Base-by-base conservation (phyloP, 345 rosid genomes). In the Populus davidiana region DNA sequence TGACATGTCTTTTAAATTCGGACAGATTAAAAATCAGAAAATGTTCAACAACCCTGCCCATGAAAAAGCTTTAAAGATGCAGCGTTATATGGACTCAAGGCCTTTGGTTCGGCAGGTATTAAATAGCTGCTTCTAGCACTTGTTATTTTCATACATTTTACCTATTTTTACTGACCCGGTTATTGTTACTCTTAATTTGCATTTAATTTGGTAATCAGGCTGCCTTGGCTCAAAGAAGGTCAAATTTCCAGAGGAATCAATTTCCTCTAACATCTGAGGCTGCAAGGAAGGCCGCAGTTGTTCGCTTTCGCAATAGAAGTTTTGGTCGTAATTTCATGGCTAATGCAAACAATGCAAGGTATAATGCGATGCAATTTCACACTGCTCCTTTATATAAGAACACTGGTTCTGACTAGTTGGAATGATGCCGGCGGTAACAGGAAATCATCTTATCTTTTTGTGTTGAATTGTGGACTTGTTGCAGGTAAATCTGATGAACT, bases 21-120 rank as follows among this genome's bases (percentile, higher is more conserved):
- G 8, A 69, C 86, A 94, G 98, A 94, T 85, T 76, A 94, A 91
- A 84, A 85, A 70, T 71, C 86, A 77, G 79, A 93, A 63, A n/a
- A 14, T 75, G 70, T 81, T 86, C 47, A 74, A 65, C 69, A 84
- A 85, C 82, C 81, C 81, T 78, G 79, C 83, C 75, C 84, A 73
- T 49, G 90, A 79, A n/a, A 87, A 84, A 74, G 85, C 83, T 67
- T 79, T 85, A 20, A 91, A 89, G 83, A 85, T 84, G 71, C 84
- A 75, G 61, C 92, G 72, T 52, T 89, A 86, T 82, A 83, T 91
- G 90, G 83, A 87, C 78, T 87, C 95, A 11, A 75, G 95, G 38
- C 86, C 95, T 67, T 81, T 87, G 81, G 86, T 89, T 85, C 93
- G 98, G 81, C 98, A 93, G 93, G 98, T 94, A 27, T 67, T 70